These are phyloP conservation scores for Colletotrichum sp. DNA, from an alignment of 2,329 filamentous ascomycete genomes.

Conservation along the genomic window DNA sequence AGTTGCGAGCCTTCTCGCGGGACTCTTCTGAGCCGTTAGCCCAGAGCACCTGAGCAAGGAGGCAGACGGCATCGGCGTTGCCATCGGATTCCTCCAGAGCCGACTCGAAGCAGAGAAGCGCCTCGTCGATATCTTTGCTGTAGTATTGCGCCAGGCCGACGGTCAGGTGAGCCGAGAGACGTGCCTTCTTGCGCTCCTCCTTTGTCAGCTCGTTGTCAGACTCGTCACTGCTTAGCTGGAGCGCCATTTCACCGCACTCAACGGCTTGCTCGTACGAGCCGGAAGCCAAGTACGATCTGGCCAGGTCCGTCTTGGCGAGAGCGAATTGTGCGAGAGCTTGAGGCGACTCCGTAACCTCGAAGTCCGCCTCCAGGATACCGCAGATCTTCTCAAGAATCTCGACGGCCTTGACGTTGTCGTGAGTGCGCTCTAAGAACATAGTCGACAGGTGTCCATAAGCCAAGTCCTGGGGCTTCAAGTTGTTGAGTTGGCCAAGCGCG, in stretches of 20 bases:
- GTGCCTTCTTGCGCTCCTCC: slow-evolving; percentile 70
- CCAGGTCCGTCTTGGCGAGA: slow-evolving; percentile 84
- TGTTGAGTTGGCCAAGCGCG: slow-evolving; percentile 80
- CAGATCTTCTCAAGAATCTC: slow-evolving; percentile 70
- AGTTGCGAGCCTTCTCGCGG: slow-evolving; percentile 75
- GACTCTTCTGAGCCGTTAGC: slow-evolving; percentile 80
- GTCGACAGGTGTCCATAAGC: slow-evolving; percentile 79
- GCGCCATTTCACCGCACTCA: slow-evolving; percentile 80
- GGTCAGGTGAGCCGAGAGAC: slow-evolving; percentile 85
- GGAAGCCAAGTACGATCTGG: slow-evolving; percentile 78
- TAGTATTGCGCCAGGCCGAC: slow-evolving; percentile 85
- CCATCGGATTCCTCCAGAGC: slow-evolving; percentile 78
- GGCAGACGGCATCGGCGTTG: slow-evolving; percentile 83
- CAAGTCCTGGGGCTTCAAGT: slow-evolving; percentile 73
- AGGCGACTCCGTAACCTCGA: slow-evolving; percentile 81
- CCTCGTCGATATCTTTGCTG: slow-evolving; percentile 65
- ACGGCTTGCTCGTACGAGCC: slow-evolving; percentile 70
- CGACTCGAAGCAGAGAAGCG: slow-evolving; percentile 79
- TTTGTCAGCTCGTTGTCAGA: slow-evolving; percentile 68
- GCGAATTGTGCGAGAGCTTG: slow-evolving; percentile 78
- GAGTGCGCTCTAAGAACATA: slow-evolving; percentile 81
- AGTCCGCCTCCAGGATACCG: slow-evolving; percentile 75
- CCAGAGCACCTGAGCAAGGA: slow-evolving; percentile 92
- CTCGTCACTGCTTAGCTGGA: slow-evolving; percentile 79
- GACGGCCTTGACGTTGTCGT: slow-evolving; percentile 70